Conservation (phyloP, 1,139 yeast species). For the Oligophagozyma castellii region DNA sequence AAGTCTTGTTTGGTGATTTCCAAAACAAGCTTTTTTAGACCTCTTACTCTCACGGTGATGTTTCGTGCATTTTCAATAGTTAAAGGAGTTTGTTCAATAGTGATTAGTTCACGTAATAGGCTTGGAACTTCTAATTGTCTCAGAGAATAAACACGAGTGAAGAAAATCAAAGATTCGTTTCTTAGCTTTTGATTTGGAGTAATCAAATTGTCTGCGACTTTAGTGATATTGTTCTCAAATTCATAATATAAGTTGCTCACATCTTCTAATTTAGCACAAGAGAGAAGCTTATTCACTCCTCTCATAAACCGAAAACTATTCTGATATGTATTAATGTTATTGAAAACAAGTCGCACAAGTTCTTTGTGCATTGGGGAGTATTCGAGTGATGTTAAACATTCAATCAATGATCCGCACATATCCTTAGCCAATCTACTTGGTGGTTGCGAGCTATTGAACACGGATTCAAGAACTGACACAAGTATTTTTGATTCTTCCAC, state of each 20-base stretch:
- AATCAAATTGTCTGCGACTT: conserved; percentile 28
- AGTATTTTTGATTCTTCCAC: too few relatives aligned
- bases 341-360: too few relatives aligned
- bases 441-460: too few relatives aligned
- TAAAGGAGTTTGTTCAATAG: conserved; percentile 62
- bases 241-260: conserved; percentile 3
- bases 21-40: conserved; percentile 34
- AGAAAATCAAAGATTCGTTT: conserved; percentile 31
- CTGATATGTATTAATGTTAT: conserved; percentile 6
- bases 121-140: conserved; percentile 26
- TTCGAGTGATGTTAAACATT: too few relatives aligned
- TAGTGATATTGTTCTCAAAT: conserved; percentile 3
- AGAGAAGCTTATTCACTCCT: conserved; percentile 14
- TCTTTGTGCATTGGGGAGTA: too few relatives aligned
- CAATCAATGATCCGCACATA: too few relatives aligned
- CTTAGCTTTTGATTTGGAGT: conserved; percentile 38
- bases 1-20: conserved; percentile 23
- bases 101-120: conserved; percentile 31
- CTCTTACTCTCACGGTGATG: conserved; percentile 54
- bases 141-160: conserved; percentile 24
- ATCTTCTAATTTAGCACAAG: too few relatives aligned
- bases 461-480: too few relatives aligned
- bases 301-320: conserved; percentile 14
- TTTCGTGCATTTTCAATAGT: conserved; percentile 63
- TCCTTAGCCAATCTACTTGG: too few relatives aligned